phyloP scores from a whole-genome alignment of 2,329 filamentous ascomycete genomes.

The Pestalotiopsis sp. region DNA sequence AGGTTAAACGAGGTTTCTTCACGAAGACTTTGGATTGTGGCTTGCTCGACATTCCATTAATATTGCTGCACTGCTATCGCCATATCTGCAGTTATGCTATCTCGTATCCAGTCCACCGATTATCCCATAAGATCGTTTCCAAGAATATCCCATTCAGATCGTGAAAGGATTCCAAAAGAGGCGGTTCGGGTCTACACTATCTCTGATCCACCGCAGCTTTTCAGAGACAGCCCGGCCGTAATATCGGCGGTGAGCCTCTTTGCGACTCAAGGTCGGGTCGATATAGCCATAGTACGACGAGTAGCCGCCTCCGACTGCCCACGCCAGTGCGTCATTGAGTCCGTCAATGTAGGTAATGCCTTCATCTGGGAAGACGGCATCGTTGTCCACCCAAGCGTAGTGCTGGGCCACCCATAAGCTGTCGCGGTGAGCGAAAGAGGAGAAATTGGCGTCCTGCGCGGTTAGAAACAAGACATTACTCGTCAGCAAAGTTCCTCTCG shows the following conservation, averaged over 20 bases:
- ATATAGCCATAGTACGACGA: constrained; percentile 28
- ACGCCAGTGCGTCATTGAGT: constrained; percentile 21
- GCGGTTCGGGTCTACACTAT: no score
- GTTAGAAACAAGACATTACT: neutral
- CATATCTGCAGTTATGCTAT: no score
- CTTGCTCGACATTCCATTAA: no score
- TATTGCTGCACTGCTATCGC: no score
- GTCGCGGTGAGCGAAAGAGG: constrained; percentile 29
- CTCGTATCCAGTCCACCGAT: no score
- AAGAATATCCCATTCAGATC: no score
- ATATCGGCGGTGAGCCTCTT: constrained; percentile 23
- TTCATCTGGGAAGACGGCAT: constrained; percentile 16
- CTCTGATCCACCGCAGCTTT: no score
- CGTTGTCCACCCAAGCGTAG: constrained; percentile 20
- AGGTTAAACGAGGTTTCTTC: no score
- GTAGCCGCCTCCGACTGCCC: constrained; percentile 10
- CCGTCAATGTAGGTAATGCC: constrained; percentile 22
- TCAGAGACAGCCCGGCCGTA: constrained; percentile 15
- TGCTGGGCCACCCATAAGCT: constrained; percentile 33
- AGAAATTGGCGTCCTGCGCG: neutral
- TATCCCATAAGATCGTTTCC: no score
- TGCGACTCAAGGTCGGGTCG: constrained; percentile 22
- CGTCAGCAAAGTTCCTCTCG: neutral
- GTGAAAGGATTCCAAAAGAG: no score
- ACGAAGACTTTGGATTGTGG: no score